Conservation (phyloP, 2,329 filamentous ascomycete species). For the Nothopassalora personata region DNA sequence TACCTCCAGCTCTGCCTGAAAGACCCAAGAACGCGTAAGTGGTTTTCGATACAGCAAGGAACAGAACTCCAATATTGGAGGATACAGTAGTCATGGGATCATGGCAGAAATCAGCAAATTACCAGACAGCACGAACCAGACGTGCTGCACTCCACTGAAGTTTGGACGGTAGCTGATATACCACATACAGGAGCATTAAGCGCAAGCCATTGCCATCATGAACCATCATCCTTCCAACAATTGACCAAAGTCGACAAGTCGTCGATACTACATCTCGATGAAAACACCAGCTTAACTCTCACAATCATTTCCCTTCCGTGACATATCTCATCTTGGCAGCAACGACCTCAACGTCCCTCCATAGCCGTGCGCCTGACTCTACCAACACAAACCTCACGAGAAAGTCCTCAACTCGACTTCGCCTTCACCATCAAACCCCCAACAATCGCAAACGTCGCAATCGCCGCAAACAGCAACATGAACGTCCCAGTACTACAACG, state of each 20-base stretch:
- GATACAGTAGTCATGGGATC: not conserved
- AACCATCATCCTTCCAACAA: not conserved
- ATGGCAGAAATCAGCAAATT: not conserved
- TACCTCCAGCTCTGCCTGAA: not conserved
- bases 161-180: not conserved
- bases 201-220: not conserved
- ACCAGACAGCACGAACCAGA: not conserved
- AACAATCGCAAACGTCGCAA: constrained; percentile 1
- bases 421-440: not conserved
- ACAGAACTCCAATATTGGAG: not conserved
- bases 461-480: not conserved
- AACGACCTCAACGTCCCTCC: no score
- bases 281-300: no score
- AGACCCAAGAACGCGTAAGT: not conserved
- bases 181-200: not conserved
- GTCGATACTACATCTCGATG: no score
- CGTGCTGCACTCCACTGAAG: not conserved
- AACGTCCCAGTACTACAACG: not conserved
- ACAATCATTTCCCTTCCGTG: no score
- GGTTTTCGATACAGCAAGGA: not conserved
- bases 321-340: no score
- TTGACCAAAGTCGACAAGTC: not conserved
- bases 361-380: no score
- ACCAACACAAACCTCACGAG: not conserved
- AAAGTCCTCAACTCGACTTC: not conserved